A percentile compares a stretch with the other conserved stretches of the same genome.
Evolutionary conservation across 495 filamentous ascomycete species (phyloP).

Genomic region (Astrothelium macrocarpum): DNA sequence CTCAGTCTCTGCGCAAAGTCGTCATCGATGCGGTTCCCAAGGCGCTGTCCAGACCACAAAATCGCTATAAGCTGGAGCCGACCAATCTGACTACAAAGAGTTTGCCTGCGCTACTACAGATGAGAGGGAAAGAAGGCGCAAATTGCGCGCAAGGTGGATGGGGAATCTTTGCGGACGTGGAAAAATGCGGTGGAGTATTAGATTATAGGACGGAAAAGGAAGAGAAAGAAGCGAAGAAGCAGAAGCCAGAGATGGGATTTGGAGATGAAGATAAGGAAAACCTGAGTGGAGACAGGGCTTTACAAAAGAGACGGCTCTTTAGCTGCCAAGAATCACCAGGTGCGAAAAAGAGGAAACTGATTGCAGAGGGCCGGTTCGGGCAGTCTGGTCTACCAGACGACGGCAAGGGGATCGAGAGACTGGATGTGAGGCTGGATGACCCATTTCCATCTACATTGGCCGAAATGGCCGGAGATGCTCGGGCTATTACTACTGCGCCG

Average conservation of each 20-base stretch:
- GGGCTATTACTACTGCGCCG: background rate
- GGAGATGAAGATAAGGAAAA: conserved; percentile 3
- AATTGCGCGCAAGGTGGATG: conserved; percentile 67
- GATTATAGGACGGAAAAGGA: conserved; percentile 34
- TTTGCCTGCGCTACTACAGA: conserved; percentile 51
- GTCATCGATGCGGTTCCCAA: conserved; percentile 67
- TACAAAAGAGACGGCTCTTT: background rate
- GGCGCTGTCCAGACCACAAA: conserved; percentile 60
- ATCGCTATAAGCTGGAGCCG: conserved; percentile 53
- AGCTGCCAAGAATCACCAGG: conserved; percentile 18
- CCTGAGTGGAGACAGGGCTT: background rate
- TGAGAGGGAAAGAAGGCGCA: conserved; percentile 55
- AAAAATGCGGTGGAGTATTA: conserved; percentile 38
- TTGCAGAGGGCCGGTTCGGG: conserved; percentile 51
- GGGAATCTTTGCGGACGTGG: conserved; percentile 61
- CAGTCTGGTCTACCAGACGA: conserved; percentile 40
- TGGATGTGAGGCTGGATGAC: conserved; percentile 53
- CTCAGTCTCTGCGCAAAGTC: conserved; percentile 55
- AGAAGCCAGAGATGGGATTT: conserved; percentile 27
- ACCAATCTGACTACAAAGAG: conserved; percentile 61
- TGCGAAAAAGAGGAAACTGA: conserved; percentile 35
- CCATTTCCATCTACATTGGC: conserved; percentile 32
- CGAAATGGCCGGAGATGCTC: background rate
- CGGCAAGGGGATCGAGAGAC: conserved; percentile 47
- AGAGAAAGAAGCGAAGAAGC: conserved; percentile 12